Percentiles rank a stretch among this genome's conserved stretches.
Evolutionary conservation across 306 rosid genomes (phyloP).

Genomic region (Rubus idaeus): DNA sequence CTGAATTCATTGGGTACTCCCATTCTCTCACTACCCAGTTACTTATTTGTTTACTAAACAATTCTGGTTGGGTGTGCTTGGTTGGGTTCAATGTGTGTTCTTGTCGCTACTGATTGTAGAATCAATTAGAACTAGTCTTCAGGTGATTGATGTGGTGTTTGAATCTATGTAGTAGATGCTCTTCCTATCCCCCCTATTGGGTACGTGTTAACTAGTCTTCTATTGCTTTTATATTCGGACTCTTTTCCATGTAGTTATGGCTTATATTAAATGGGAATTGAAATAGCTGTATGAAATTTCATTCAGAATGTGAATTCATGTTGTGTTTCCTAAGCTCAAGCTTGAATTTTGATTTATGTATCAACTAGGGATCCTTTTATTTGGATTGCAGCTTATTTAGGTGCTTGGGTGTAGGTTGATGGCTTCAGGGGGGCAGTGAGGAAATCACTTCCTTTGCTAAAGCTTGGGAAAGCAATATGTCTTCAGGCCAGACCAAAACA

Average conservation of each 20-base stretch:
- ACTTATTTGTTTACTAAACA: neutral
- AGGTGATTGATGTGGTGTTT: neutral
- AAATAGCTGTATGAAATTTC: neutral
- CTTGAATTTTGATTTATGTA: neutral
- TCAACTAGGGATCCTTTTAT: neutral
- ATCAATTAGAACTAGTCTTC: neutral
- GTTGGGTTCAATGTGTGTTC: neutral
- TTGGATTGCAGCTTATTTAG: constrained; percentile 18
- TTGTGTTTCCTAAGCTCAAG: neutral
- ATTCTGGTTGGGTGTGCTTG: neutral
- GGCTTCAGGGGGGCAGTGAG: constrained; percentile 2
- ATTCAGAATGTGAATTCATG: neutral
- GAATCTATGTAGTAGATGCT: neutral
- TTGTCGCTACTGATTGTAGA: neutral
- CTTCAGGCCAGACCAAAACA: neutral
- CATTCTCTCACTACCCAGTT: neutral
- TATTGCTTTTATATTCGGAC: neutral
- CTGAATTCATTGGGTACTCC: constrained; percentile 27
- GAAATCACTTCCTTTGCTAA: neutral
- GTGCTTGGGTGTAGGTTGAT: constrained; percentile 22
- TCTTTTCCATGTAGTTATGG: neutral
- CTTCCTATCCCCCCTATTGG: neutral
- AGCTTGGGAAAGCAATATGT: neutral
- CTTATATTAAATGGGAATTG: neutral
- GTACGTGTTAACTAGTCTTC: neutral